These are phyloP conservation scores for Globisporangium iwayamae DNA, from an alignment of 352 stramenopile species.

Conservation along the genomic window DNA sequence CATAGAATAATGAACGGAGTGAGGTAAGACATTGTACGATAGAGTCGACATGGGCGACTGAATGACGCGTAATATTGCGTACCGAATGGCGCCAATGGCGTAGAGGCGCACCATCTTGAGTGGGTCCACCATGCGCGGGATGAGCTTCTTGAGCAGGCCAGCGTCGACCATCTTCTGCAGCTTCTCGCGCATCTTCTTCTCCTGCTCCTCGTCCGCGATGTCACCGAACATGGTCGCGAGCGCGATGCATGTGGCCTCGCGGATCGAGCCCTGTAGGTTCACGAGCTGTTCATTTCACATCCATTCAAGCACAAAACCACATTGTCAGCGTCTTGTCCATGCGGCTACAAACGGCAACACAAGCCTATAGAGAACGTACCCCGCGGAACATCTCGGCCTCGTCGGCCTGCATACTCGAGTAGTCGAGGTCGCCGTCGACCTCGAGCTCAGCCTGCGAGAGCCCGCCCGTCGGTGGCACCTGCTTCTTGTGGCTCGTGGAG, in stretches of 20 bases:
- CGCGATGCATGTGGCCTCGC: constrained; percentile 82
- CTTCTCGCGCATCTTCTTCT: constrained; percentile 55
- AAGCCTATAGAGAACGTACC: constrained; percentile 19
- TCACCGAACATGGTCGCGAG: constrained; percentile 84
- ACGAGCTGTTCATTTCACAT: constrained; percentile 32
- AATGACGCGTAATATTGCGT: neutral
- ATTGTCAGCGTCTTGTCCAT: neutral
- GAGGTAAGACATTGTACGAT: too few species aligned
- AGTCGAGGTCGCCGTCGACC: constrained; percentile 32
- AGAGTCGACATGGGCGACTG: neutral
- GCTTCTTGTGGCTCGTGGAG: constrained; percentile 84
- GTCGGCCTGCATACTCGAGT: constrained; percentile 41
- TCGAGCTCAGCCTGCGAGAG: constrained; percentile 58
- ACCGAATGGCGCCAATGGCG: constrained; percentile 70
- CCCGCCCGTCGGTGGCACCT: constrained; percentile 52
- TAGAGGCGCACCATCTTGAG: constrained; percentile 84
- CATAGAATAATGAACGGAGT: too few species aligned
- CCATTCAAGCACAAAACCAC: neutral
- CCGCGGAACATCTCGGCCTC: constrained; percentile 72
- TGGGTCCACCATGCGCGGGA: constrained; percentile 80
- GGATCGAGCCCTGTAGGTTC: constrained; percentile 74
- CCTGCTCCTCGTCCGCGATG: constrained; percentile 48
- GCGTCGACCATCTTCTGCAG: constrained; percentile 74
- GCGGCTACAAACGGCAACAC: neutral
- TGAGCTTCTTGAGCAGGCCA: constrained; percentile 77